These are phyloP conservation scores for Tricholomella constricta DNA, from an alignment of 768 basidiomycete species.

Conservation along the genomic window DNA sequence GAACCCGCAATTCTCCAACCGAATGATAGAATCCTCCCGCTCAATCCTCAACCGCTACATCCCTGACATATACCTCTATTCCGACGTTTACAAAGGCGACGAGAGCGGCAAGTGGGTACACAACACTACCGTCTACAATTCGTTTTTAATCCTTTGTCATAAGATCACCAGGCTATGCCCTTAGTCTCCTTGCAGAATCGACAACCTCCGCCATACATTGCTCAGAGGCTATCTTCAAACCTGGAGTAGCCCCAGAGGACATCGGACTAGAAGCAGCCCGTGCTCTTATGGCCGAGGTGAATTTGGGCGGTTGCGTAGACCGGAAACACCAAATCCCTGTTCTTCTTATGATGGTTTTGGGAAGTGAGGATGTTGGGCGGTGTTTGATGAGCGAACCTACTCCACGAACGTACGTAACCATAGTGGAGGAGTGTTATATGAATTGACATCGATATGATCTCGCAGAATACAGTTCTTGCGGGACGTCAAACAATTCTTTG, in stretches of 20 bases:
- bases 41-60: conserved; percentile 95
- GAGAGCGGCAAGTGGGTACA: conserved; percentile 90
- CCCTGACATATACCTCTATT: conserved; percentile 97
- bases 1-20: conserved; percentile 95
- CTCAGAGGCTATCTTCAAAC: conserved; percentile 81
- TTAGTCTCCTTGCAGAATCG: conserved; percentile 88
- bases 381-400: conserved; percentile 87
- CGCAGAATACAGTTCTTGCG: conserved; percentile 87
- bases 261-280: conserved; percentile 83
- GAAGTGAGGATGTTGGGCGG: conserved; percentile 94
- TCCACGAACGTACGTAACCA: conserved; percentile 66
- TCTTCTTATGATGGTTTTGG: conserved; percentile 90
- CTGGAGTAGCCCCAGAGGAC: conserved; percentile 90
- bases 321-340: conserved; percentile 85
- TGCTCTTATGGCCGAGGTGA: conserved; percentile 76
- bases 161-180: conserved; percentile 96
- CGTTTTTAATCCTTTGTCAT: background rate
- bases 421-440: background rate
- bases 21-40: conserved; percentile 94
- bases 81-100: conserved; percentile 96
- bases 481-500: conserved; percentile 81
- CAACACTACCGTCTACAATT: background rate
- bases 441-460: conserved; percentile 9
- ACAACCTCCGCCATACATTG: conserved; percentile 89
- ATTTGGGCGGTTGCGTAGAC: conserved; percentile 87